A percentile compares a stretch with the other conserved stretches of the same genome.
phyloP scores from a whole-genome alignment of 208 protist genomes.

The Phytomonas sp. region DNA sequence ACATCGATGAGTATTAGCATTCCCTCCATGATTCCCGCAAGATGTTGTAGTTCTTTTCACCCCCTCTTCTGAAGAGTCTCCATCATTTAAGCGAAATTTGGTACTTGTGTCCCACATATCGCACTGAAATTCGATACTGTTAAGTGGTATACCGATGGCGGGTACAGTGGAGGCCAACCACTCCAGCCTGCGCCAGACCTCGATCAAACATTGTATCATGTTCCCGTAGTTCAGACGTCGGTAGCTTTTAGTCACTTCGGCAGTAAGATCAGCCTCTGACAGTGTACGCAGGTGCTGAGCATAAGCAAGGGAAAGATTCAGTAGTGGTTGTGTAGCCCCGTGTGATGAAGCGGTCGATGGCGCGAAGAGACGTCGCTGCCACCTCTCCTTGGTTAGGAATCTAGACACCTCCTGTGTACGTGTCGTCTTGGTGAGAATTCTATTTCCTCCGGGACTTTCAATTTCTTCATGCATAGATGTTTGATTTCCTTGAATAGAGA shows the following conservation, averaged over 20 bases:
- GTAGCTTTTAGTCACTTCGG: constrained; percentile 21
- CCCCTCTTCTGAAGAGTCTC: not conserved
- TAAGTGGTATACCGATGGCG: not conserved
- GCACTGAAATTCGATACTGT: not conserved
- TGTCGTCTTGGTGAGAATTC: not conserved
- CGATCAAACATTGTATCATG: constrained; percentile 46
- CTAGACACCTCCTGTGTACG: not conserved
- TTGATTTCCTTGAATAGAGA: not conserved
- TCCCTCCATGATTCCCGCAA: constrained; percentile 9
- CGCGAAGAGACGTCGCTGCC: not conserved
- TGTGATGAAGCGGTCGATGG: not conserved
- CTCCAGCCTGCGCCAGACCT: constrained; percentile 25
- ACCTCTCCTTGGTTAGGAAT: not conserved
- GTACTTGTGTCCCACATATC: not conserved
- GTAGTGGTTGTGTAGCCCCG: not conserved
- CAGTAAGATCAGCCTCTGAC: constrained; percentile 17
- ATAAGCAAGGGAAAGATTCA: constrained; percentile 31
- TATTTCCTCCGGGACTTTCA: not conserved
- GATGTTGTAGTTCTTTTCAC: not conserved
- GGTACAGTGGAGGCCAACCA: constrained; percentile 5
- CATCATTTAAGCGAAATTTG: not conserved
- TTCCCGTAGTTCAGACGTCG: constrained; percentile 21
- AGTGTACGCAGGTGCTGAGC: constrained; percentile 17
- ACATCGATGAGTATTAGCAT: constrained; percentile 9
- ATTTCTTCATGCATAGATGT: not conserved